Evolutionary conservation across 2,329 filamentous ascomycete genomes (phyloP).

Genomic region (Monosporascus sp.): DNA sequence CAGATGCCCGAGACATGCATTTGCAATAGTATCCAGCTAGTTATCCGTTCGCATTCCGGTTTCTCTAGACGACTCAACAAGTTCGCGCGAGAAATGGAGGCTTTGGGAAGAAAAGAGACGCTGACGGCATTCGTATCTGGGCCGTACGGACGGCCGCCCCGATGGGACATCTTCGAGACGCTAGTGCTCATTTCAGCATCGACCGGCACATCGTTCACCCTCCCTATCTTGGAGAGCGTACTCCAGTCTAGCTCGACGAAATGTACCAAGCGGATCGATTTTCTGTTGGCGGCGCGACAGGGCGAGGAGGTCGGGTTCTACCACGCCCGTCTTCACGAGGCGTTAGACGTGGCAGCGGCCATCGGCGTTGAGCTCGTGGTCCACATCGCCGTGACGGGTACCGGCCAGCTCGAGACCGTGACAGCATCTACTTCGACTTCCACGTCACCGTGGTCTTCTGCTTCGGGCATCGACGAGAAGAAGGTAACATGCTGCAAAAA

Average conservation of each 20-base stretch:
- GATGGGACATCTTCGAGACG: slow-evolving; percentile 55
- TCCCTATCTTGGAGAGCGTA: slow-evolving; percentile 54
- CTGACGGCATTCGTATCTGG: slow-evolving; percentile 48
- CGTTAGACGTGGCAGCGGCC: slow-evolving; percentile 36
- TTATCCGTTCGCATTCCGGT: slow-evolving; percentile 49
- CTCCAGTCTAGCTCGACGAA: slow-evolving; percentile 34
- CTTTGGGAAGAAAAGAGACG: slow-evolving; percentile 22
- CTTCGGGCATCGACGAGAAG: slow-evolving; percentile 19
- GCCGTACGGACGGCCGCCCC: slow-evolving; percentile 50
- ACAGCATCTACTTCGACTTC: slow-evolving; percentile 3
- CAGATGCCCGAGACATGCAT: slow-evolving; percentile 44
- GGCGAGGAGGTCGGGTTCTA: slow-evolving; percentile 53
- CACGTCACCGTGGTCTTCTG: slow-evolving; percentile 10
- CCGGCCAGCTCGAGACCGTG: slow-evolving; percentile 18
- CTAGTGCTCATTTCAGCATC: slow-evolving; percentile 56
- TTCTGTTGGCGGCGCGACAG: slow-evolving; percentile 46
- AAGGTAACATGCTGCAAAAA: slow-evolving; percentile 2
- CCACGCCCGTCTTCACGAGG: slow-evolving; percentile 40
- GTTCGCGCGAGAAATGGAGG: slow-evolving; percentile 35
- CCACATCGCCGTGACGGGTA: slow-evolving; percentile 49
- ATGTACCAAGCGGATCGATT: slow-evolving; percentile 49
- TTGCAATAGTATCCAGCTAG: slow-evolving; percentile 55
- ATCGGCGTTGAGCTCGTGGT: slow-evolving; percentile 46
- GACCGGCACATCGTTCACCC: slow-evolving; percentile 57
- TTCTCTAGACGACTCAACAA: slow-evolving; percentile 51